Conservation (phyloP, 495 filamentous ascomycete species). For the Cercophora newfieldiana region DNA sequence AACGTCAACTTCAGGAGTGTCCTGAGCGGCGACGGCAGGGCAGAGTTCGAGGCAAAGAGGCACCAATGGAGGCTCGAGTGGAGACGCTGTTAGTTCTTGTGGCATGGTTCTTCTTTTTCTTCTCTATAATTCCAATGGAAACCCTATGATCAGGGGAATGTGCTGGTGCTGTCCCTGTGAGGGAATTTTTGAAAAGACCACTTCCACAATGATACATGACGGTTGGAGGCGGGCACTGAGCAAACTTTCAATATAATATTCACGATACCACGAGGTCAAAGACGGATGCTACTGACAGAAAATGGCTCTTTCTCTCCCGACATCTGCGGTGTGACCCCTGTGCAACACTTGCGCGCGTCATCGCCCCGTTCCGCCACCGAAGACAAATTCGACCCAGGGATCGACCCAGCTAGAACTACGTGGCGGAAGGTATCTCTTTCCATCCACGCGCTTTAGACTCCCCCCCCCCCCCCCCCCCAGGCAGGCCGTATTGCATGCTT, state of each 20-base stretch:
- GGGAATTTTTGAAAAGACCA: background rate
- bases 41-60: constrained; percentile 40
- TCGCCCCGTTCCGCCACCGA: background rate
- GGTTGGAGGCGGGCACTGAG: background rate
- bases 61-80: constrained; percentile 47
- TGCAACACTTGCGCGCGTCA: background rate
- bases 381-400: too few relatives aligned
- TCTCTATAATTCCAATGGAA: background rate
- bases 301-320: background rate
- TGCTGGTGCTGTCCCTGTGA: background rate
- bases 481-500: too few relatives aligned
- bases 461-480: too few relatives aligned
- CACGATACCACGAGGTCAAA: background rate
- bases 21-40: constrained; percentile 36
- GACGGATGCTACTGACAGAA: background rate
- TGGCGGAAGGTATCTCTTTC: too few relatives aligned
- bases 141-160: background rate
- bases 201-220: background rate
- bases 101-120: background rate
- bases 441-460: too few relatives aligned
- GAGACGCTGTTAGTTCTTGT: constrained; percentile 42
- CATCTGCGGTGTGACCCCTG: background rate
- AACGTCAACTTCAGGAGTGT: constrained; percentile 49
- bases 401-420: too few relatives aligned
- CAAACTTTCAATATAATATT: background rate